Base-by-base conservation (phyloP, 345 rosid genomes). In the Gossypium arboreum region DNA sequence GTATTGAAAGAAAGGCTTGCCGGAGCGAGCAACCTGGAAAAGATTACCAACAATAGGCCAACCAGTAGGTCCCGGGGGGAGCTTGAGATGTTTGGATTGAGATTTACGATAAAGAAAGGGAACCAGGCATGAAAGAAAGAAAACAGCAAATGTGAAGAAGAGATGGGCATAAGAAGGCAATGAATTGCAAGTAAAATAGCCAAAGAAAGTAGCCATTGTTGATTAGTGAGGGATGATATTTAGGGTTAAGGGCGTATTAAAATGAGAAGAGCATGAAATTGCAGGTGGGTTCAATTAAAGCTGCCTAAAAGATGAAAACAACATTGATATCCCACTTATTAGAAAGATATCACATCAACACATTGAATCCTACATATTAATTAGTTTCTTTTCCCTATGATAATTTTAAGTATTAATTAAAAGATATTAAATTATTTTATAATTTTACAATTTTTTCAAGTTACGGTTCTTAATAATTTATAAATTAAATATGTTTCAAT, bases 41-140 rank as follows among this genome's bases (percentile, higher is more conserved):
- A 94, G 87, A 83, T 94, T 94, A 34, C 98, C 98, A 58, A 92
- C 92, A 0, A 92, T 56, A 5, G 98, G 98, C 94, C 90, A 91
- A 3, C 97, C 97, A 0, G 86, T 86, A 0, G 98, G 98, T 0
- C 97, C 95, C 0, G 98, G 97, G 41, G 98, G 98, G 39, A 94
- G 94, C 62, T 92, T 85, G 27, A 82, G 73, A 15, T 73, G 79
- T 48, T 80, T 84, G 2, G 84, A 79, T 7, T 78, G 82, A 2
- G 80, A 9, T 41, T 70, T 84, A 20, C 56, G 81, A 52, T 76
- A 76, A 64, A 79, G 8, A 24, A 85, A 68, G 77, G 86, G 73
- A 47, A 84, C 17, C 9, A 88, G 51, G 9, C 75, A 45, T 6
- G 91, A 77, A 61, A 89, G 3, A 18, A 84, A 58, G 1, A 87